Evolutionary conservation across 2,329 filamentous ascomycete species (phyloP).

Genomic region (Chaetothyriales sp.): DNA sequence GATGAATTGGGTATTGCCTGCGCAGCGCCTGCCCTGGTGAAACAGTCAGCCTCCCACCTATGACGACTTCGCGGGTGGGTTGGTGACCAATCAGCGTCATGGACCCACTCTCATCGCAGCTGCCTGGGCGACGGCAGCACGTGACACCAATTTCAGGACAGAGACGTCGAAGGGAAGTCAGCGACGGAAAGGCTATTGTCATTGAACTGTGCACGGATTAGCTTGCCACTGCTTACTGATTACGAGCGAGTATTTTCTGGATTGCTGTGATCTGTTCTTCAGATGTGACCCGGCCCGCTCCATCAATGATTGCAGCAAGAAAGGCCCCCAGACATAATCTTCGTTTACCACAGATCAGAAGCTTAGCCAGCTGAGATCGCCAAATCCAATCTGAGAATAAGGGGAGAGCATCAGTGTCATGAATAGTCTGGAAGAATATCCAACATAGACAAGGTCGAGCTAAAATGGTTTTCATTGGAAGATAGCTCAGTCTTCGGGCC

Average conservation of each 20-base stretch:
- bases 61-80: background rate
- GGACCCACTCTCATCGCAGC: background rate
- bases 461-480: background rate
- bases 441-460: background rate
- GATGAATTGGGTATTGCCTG: background rate
- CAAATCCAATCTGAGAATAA: background rate
- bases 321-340: background rate
- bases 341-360: background rate
- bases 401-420: background rate
- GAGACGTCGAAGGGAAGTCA: background rate
- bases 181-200: background rate
- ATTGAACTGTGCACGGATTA: background rate
- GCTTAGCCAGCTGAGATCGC: background rate
- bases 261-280: background rate
- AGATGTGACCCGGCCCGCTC: no score
- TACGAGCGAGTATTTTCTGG: background rate
- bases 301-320: background rate
- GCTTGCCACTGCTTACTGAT: background rate
- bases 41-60: background rate
- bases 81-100: background rate
- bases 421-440: background rate
- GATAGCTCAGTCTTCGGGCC: conserved; percentile 1
- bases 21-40: background rate
- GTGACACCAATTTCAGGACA: background rate
- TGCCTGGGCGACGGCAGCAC: background rate